Evolutionary conservation across 2,329 filamentous ascomycete genomes (phyloP).

Genomic region (Botrytis sinoallii): DNA sequence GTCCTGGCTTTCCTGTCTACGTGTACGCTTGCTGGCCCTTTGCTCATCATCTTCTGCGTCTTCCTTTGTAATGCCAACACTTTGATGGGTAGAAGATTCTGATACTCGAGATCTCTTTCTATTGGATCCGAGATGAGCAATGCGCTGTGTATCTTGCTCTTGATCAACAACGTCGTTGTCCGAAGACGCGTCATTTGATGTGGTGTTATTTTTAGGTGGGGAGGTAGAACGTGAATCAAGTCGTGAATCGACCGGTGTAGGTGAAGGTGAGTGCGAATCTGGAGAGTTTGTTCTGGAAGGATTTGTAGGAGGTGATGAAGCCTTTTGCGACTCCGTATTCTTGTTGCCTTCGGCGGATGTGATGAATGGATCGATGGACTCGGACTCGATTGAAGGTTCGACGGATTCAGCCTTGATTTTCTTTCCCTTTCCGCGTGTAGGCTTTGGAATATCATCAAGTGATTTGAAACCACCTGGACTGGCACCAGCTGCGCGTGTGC

Average conservation of each 20-base stretch:
- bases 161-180: conserved; percentile 5
- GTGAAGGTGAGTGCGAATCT: conserved; percentile 16
- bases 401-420: background rate
- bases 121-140: background rate
- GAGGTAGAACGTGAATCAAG: conserved; percentile 18
- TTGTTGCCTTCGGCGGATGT: background rate
- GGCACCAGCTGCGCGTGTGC: conserved; percentile 9
- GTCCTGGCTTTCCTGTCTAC: background rate
- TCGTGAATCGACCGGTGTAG: conserved; percentile 11
- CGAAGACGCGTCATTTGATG: conserved; percentile 13
- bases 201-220: background rate
- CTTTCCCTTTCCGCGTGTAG: conserved; percentile 5
- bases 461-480: conserved; percentile 19
- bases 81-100: background rate
- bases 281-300: background rate
- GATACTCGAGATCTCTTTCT: conserved; percentile 16
- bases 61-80: background rate
- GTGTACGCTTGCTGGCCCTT: conserved; percentile 9
- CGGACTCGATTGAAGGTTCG: conserved; percentile 5
- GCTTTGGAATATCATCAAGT: conserved; percentile 15
- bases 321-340: conserved; percentile 13
- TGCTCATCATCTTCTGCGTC: background rate
- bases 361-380: background rate
- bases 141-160: background rate
- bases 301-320: conserved; percentile 1